phyloP scores from a whole-genome alignment of 2,329 filamentous ascomycete genomes.

The Hymenoscyphus albidus region DNA sequence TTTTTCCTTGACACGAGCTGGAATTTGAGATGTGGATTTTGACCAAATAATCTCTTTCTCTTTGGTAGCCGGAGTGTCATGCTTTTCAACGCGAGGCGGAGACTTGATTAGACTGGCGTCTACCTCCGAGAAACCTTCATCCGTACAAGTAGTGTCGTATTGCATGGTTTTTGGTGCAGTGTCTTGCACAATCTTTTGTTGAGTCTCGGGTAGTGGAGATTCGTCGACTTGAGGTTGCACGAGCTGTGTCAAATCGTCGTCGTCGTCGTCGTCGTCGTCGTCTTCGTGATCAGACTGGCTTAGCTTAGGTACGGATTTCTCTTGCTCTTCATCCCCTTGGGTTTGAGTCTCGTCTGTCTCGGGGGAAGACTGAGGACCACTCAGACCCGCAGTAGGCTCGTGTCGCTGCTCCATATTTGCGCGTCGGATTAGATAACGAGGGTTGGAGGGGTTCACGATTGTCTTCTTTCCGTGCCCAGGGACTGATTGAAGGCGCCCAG shows the following conservation, averaged over 20 bases:
- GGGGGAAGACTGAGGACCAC: conserved; percentile 4
- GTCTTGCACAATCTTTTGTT: not conserved
- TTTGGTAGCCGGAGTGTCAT: not conserved
- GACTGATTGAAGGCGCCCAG: not conserved
- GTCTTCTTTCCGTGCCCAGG: not conserved
- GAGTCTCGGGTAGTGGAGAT: not conserved
- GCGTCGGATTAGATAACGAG: not conserved
- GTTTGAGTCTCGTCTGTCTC: conserved; percentile 4
- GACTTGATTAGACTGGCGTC: not conserved
- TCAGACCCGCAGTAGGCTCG: not conserved
- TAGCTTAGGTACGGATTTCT: not conserved
- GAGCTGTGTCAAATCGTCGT: conserved; percentile 2
- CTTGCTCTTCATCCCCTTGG: not conserved
- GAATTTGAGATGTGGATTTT: not conserved
- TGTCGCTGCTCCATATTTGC: not conserved
- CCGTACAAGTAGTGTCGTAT: not conserved
- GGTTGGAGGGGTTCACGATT: not conserved
- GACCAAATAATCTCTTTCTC: not conserved
- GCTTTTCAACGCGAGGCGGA: not conserved
- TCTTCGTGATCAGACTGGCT: not conserved
- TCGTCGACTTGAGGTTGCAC: not conserved
- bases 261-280: not conserved
- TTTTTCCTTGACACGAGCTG: not conserved
- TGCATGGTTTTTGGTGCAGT: not conserved
- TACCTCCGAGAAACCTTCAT: not conserved